A percentile compares a stretch with the other conserved stretches of the same genome.
phyloP scores from a whole-genome alignment of 305 asterid species.

The Lippia alba region DNA sequence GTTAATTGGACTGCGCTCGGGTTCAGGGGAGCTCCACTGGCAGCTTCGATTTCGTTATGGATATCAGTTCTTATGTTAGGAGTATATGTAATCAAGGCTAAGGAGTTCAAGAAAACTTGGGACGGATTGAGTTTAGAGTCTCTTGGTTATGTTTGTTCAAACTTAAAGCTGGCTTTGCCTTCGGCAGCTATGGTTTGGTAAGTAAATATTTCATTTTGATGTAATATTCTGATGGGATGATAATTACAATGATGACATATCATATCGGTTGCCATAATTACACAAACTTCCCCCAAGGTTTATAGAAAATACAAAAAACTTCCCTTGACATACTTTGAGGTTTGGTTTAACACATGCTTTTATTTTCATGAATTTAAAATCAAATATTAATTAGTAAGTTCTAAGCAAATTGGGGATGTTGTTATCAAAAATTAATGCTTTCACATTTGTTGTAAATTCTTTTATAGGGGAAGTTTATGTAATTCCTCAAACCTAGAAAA shows the following conservation, averaged over 20 bases:
- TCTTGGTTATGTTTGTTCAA: constrained; percentile 39
- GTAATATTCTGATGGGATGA: neutral
- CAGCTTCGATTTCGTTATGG: constrained; percentile 69
- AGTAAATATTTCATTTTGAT: constrained; percentile 29
- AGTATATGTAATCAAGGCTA: constrained; percentile 44
- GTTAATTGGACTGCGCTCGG: constrained; percentile 55
- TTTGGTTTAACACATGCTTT: no score
- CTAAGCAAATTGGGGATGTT: no score
- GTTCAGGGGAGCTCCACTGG: constrained; percentile 64
- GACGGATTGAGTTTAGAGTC: constrained; percentile 57
- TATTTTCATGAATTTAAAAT: no score
- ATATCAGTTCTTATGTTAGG: constrained; percentile 54
- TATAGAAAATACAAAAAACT: no score
- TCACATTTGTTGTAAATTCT: no score
- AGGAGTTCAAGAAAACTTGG: constrained; percentile 59
- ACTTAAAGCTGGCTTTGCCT: constrained; percentile 68
- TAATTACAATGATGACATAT: neutral
- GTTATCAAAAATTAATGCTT: no score
- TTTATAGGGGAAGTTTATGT: no score
- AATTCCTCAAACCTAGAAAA: no score
- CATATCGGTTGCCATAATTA: no score
- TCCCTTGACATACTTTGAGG: no score
- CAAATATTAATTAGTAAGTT: no score
- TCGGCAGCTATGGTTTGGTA: constrained; percentile 85
- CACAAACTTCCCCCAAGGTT: no score